phyloP scores from a whole-genome alignment of 805 yeast genomes.

The Candida awuae region DNA sequence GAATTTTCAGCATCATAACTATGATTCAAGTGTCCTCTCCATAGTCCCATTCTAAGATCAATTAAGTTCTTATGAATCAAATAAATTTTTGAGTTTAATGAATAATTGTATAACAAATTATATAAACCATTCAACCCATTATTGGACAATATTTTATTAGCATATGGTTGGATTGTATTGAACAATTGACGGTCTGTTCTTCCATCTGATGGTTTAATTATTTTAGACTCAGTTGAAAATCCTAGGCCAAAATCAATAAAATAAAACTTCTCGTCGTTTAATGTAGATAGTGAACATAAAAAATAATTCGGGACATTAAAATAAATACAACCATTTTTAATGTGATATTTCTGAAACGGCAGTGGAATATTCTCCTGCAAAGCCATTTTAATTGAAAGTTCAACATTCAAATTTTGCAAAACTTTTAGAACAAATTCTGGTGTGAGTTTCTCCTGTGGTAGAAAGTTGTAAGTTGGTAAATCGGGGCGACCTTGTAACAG shows the following conservation, averaged over 20 bases:
- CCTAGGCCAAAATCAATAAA: slow-evolving; percentile 68
- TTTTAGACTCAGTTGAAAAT: slow-evolving; percentile 38
- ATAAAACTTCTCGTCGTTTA: slow-evolving; percentile 64
- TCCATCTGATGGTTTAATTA: slow-evolving; percentile 22
- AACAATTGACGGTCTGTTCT: slow-evolving; percentile 28
- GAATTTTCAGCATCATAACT: slow-evolving; percentile 47
- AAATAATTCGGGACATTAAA: slow-evolving; percentile 59
- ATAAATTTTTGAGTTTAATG: slow-evolving; percentile 58
- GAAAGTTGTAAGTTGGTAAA: slow-evolving; percentile 54
- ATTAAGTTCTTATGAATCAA: slow-evolving; percentile 50
- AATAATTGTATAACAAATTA: slow-evolving; percentile 47
- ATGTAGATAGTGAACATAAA: slow-evolving; percentile 67
- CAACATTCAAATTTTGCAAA: slow-evolving; percentile 60
- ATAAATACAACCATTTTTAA: slow-evolving; percentile 70
- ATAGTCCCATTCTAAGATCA: slow-evolving; percentile 40
- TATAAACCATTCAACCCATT: slow-evolving; percentile 46
- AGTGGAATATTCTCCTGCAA: slow-evolving; percentile 54
- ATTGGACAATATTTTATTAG: slow-evolving; percentile 43
- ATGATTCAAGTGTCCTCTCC: slow-evolving; percentile 57
- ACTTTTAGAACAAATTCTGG: slow-evolving; percentile 51
- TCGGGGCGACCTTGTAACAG: slow-evolving; percentile 70
- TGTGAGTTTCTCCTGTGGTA: slow-evolving; percentile 42
- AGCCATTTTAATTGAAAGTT: slow-evolving; percentile 69
- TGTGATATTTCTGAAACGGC: slow-evolving; percentile 52
- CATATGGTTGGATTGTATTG: slow-evolving; percentile 43